Evolutionary conservation across 192 early-diverging fungal species (phyloP), one percentile per base, ranked within the genome.

Genomic region (Podila epigama): DNA sequence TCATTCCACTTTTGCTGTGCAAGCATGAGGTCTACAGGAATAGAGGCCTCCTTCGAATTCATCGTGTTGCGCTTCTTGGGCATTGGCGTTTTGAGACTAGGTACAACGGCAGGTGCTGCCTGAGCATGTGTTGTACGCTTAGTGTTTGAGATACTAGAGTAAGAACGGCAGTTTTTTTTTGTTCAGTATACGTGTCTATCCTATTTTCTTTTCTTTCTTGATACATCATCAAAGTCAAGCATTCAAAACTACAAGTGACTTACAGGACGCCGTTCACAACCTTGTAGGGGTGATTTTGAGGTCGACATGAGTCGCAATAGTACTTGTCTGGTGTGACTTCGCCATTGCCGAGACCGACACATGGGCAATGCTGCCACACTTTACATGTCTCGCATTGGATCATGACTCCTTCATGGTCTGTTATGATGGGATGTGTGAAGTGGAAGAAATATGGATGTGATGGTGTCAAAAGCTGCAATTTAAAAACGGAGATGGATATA

Each of bases 281-380:
- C 39, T 55, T 68, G 29, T 60, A 75, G 3, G 67, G 66, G 41
- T 85, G 84, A 25, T 83, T 81, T 55, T 79, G 69, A 29, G 84
- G 84, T 27, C 75, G 79, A 44, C 84, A 85, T 5, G 69, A 57
- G 34, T 85, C 84, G 36, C 84, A 85, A 48, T 79, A 85, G 57
- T 85, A 85, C 35, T 81, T 75, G 35, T 85, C 84, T 18, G 84
- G 84, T 16, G 73, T 77, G 25, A 83, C 80, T 51, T 83, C 79
- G 48, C 79, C 75, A 62, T 82, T 66, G 33, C 69, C 70, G 4
- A 85, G 64, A 15, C 84, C 84, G 15, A 85, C 78, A 40, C 84
- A 85, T 9, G 79, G 70, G 53, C 84, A 85, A 60, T 85, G 84
- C 34, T 85, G 84, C 84, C 84, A 85, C 31, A 85, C 84, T 56